Percentiles rank a stretch among this genome's conserved stretches.
Evolutionary conservation across 495 filamentous ascomycete species (phyloP).

Genomic region (Bacidia rubella): DNA sequence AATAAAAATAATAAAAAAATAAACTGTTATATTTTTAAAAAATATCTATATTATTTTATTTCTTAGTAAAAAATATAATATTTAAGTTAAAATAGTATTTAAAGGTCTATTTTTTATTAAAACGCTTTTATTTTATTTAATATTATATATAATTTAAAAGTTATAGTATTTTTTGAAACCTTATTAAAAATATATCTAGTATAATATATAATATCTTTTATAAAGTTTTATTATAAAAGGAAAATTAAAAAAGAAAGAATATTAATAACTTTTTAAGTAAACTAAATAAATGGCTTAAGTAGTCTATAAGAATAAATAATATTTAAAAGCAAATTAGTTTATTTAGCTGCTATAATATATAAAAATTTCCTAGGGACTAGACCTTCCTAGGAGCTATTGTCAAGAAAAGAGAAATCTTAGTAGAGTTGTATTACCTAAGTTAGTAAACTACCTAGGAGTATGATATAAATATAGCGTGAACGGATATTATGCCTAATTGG

Average conservation of each 20-base stretch:
- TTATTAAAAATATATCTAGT: constrained; percentile 1
- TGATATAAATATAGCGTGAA: too few species aligned
- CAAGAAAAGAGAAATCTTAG: too few species aligned
- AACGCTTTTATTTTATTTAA: not conserved
- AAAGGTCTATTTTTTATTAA: not conserved
- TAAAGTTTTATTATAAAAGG: not conserved
- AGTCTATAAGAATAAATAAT: not conserved
- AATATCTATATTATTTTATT: constrained; percentile 1
- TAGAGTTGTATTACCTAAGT: too few species aligned
- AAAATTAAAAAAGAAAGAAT: constrained; percentile 2
- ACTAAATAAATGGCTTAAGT: not conserved
- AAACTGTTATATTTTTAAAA: too few species aligned
- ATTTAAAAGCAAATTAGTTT: too few species aligned
- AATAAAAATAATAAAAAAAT: too few species aligned
- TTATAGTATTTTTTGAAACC: not conserved
- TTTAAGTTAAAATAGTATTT: not conserved
- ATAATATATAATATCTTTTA: constrained; percentile 1
- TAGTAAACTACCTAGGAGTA: too few species aligned
- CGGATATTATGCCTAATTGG: too few species aligned
- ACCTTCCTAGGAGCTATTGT: too few species aligned
- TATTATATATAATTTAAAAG: not conserved
- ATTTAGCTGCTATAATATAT: not conserved
- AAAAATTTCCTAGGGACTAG: too few species aligned
- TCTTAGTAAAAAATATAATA: too few species aligned
- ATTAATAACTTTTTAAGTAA: not conserved